Conservation (phyloP, 2,329 filamentous ascomycete genomes). For the Penicillium sp. region DNA sequence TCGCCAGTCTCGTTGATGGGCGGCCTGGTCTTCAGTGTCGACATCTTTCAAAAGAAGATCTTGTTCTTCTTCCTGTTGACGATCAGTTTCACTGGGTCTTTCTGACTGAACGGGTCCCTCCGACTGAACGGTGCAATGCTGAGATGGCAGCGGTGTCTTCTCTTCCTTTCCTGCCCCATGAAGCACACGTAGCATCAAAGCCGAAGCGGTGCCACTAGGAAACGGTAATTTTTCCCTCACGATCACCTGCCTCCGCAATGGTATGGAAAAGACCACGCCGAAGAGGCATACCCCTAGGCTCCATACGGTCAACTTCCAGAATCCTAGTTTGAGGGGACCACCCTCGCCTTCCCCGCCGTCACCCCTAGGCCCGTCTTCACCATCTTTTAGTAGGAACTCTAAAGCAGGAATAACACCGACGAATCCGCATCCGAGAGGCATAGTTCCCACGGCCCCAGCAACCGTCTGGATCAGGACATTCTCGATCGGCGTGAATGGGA, state of each 20-base stretch:
- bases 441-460: constrained; percentile 89
- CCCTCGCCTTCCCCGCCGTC: constrained; percentile 70
- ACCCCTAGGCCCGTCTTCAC: constrained; percentile 71
- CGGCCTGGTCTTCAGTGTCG: constrained; percentile 28
- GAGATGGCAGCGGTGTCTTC: constrained; percentile 28
- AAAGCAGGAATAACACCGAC: constrained; percentile 91
- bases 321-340: constrained; percentile 66
- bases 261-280: constrained; percentile 93
- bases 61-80: constrained; percentile 38
- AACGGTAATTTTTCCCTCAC: constrained; percentile 89
- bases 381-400: constrained; percentile 72
- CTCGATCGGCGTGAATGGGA: constrained; percentile 88
- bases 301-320: constrained; percentile 81
- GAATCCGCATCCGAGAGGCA: constrained; percentile 93
- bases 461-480: constrained; percentile 97
- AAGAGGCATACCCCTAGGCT: constrained; percentile 91
- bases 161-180: constrained; percentile 58
- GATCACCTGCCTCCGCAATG: constrained; percentile 83
- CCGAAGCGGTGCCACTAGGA: constrained; percentile 91
- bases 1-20: constrained; percentile 53
- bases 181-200: constrained; percentile 83
- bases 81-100: constrained; percentile 28
- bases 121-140: neutral
- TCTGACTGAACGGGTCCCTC: constrained; percentile 15
- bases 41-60: constrained; percentile 49